phyloP scores from a whole-genome alignment of 495 filamentous ascomycete genomes.

The Penicillium manginii region DNA sequence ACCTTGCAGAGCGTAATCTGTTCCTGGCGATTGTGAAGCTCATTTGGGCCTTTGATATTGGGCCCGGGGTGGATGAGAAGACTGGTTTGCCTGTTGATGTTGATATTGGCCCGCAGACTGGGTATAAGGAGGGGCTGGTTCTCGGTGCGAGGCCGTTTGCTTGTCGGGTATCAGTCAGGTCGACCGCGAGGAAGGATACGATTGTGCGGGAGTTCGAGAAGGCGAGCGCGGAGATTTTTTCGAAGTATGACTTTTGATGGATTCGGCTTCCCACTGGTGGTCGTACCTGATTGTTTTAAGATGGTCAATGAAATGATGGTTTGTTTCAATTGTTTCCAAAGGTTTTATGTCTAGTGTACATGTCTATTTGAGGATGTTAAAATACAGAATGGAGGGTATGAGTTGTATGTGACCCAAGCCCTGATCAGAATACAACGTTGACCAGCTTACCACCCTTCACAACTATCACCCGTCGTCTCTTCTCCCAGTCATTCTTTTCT shows the following conservation, averaged over 20 bases:
- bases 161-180: neutral
- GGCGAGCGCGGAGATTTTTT: neutral
- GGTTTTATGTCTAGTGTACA: neutral
- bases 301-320: neutral
- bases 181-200: neutral
- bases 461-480: conserved; percentile 48
- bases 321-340: neutral
- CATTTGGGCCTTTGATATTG: conserved; percentile 49
- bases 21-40: conserved; percentile 59
- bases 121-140: neutral
- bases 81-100: neutral
- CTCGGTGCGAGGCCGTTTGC: neutral
- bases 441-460: conserved; percentile 52
- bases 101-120: neutral
- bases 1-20: conserved; percentile 60
- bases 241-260: neutral
- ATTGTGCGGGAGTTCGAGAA: conserved; percentile 1
- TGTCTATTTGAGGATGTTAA: neutral
- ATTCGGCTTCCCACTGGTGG: neutral
- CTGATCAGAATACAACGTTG: conserved; percentile 50
- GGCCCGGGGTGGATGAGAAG: neutral
- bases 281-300: neutral
- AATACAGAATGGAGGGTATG: neutral
- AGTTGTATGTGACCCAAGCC: too few relatives aligned
- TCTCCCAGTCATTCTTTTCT: conserved; percentile 53